phyloP scores from a whole-genome alignment of 768 basidiomycete species.

The Trametes villosa region DNA sequence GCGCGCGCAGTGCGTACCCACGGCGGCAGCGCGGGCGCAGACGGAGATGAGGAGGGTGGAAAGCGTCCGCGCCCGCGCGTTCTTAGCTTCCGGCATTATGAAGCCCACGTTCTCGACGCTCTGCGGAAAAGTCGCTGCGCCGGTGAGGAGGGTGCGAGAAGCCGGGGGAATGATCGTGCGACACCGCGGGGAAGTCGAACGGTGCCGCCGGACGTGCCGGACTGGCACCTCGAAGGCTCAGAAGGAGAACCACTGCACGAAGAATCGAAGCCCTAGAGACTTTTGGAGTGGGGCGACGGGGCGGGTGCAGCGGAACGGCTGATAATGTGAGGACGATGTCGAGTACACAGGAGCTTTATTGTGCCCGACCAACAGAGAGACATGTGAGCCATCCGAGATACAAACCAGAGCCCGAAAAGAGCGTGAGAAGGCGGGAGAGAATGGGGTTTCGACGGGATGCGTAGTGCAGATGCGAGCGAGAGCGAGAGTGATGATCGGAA shows the following conservation, averaged over 20 bases:
- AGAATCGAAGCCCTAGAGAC: neutral
- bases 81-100: neutral
- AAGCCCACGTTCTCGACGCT: neutral
- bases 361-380: neutral
- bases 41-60: slow-evolving; percentile 16
- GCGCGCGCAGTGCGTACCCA: too few species aligned
- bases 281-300: neutral
- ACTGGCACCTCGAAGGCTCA: neutral
- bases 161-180: slow-evolving; percentile 7
- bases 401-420: neutral
- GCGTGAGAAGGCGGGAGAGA: neutral
- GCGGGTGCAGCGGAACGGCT: neutral
- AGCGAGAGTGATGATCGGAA: neutral
- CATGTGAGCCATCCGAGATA: neutral
- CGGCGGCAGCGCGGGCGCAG: neutral
- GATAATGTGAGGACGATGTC: neutral
- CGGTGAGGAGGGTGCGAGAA: neutral
- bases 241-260: neutral
- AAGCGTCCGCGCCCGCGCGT: neutral
- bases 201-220: slow-evolving; percentile 3
- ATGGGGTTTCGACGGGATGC: neutral
- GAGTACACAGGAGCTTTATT: neutral
- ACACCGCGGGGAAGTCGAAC: slow-evolving; percentile 14
- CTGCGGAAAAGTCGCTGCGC: neutral
- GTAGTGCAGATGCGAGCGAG: neutral